Evolutionary conservation across 1,284 basidiomycete genomes (phyloP).

Genomic region (Cerioporus squamosus): DNA sequence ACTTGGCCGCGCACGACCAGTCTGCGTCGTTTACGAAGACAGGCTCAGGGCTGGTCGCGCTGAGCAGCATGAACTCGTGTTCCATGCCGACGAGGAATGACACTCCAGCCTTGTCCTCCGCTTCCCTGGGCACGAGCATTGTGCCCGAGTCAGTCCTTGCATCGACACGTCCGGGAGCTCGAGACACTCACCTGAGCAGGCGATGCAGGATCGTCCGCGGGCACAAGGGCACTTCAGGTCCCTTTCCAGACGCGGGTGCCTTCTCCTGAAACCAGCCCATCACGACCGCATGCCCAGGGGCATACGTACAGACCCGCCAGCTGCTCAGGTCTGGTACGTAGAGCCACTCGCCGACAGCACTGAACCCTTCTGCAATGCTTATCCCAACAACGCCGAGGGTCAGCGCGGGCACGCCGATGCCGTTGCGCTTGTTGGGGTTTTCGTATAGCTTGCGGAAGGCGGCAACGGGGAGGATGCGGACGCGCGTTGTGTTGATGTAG

Average conservation of each 20-base stretch:
- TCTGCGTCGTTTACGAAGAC: constrained; percentile 49
- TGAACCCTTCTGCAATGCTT: constrained; percentile 41
- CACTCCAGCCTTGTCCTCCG: constrained; percentile 25
- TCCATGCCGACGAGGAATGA: constrained; percentile 72
- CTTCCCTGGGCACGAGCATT: too few species aligned
- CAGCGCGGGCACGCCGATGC: constrained; percentile 49
- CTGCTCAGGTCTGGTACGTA: constrained; percentile 58
- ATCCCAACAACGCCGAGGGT: constrained; percentile 52
- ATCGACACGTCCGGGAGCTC: too few species aligned
- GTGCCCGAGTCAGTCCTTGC: too few species aligned
- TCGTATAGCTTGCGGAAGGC: constrained; percentile 59
- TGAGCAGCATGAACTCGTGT: constrained; percentile 69
- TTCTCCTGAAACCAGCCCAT: constrained; percentile 72
- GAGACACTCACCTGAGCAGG: constrained; percentile 50
- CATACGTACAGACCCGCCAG: constrained; percentile 54
- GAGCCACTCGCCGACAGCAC: constrained; percentile 53
- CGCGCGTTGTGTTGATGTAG: constrained; percentile 55
- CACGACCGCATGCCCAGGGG: constrained; percentile 59
- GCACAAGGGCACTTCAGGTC: constrained; percentile 51
- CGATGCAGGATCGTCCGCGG: constrained; percentile 56
- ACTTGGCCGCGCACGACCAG: constrained; percentile 53
- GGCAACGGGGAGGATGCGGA: constrained; percentile 54
- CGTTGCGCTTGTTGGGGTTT: constrained; percentile 45
- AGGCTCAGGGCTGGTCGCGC: constrained; percentile 49
- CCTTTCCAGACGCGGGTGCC: constrained; percentile 36